Base-by-base conservation (phyloP, 148 eudicot species). In the Simmondsia chinensis region DNA sequence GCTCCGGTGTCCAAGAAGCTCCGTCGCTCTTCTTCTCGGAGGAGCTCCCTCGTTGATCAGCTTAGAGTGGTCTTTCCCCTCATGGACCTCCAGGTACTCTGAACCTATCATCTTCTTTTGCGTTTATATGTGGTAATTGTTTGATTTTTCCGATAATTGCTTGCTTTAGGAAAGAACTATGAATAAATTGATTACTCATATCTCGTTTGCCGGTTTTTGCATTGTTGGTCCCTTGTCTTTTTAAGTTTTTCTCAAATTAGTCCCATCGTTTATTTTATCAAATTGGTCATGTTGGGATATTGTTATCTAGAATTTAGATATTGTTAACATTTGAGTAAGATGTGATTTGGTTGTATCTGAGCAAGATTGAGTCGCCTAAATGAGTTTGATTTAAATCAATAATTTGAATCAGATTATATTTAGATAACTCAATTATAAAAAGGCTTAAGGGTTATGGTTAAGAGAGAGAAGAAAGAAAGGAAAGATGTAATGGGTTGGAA, bases 1-100 rank as follows among this genome's bases (percentile, higher is more conserved):
- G 44, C 71, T 18, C 70, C 80, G 2, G 78, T 68, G 26, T 40
- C 74, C 4, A 83, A 83, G 68, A 55, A 60, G 56, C 47, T 63
- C 29, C 77, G 94, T 3, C 75, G 66, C 36, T 70, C 72, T 33
- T 70, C 73, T 6, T 6, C 63, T 7, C 7, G 4, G 1, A 40
- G 46, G 41, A 40, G 4, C 43, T 47, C 30, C 46, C 38, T 36
- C 14, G 4, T 69, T 21, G 65, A 69, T 50, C 70, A 57, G 57
- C 75, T 82, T 18, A 43, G 54, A 42, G 57, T 49, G 14, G 2
- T 60, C 10, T 79, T 79, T 44, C 78, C 86, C 59, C 49, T 34
- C 22, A 67, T 79, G 77, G 80, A 76, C 33, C 43, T 39, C 4
- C 68, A 63, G 79, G 83, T 77, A 20, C 1, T 49, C 17, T 31